Conservation (phyloP, 73 alveolate genomes). For the Paramecium octaurelia region DNA sequence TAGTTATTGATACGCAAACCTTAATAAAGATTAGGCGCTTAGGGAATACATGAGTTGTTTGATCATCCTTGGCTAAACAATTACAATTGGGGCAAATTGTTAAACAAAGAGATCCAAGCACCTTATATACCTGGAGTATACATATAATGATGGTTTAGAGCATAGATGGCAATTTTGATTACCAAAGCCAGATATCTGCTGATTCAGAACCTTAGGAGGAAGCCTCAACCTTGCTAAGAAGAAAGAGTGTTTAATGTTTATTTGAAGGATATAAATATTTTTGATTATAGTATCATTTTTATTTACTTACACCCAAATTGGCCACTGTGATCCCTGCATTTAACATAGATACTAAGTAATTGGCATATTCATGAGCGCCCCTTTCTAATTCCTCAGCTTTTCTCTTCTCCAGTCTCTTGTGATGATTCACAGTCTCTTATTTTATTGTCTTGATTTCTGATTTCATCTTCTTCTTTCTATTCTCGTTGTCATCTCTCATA, state of each 20-base stretch:
- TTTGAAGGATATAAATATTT: conserved; percentile 42
- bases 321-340: conserved; percentile 60
- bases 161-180: conserved; percentile 51
- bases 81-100: conserved; percentile 74
- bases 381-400: conserved; percentile 68
- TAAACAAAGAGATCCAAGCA: conserved; percentile 31
- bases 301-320: conserved; percentile 58
- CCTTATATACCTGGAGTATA: conserved; percentile 42
- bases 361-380: conserved; percentile 78
- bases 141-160: background rate
- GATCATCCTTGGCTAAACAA: conserved; percentile 82
- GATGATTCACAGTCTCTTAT: conserved; percentile 57
- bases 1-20: conserved; percentile 73
- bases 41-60: conserved; percentile 81
- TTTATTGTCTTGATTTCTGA: conserved; percentile 37
- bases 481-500: conserved; percentile 45
- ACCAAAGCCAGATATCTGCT: background rate
- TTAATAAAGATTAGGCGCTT: conserved; percentile 80
- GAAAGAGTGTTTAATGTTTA: conserved; percentile 44
- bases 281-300: conserved; percentile 49
- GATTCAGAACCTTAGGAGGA: conserved; percentile 35
- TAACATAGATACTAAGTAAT: conserved; percentile 63
- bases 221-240: background rate
- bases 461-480: conserved; percentile 49
- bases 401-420: conserved; percentile 64